Percentiles rank a stretch among this genome's conserved stretches.
These are phyloP conservation scores for Hypoxylon subgilvum DNA, from an alignment of 495 filamentous ascomycete genomes.

Conservation along the genomic window DNA sequence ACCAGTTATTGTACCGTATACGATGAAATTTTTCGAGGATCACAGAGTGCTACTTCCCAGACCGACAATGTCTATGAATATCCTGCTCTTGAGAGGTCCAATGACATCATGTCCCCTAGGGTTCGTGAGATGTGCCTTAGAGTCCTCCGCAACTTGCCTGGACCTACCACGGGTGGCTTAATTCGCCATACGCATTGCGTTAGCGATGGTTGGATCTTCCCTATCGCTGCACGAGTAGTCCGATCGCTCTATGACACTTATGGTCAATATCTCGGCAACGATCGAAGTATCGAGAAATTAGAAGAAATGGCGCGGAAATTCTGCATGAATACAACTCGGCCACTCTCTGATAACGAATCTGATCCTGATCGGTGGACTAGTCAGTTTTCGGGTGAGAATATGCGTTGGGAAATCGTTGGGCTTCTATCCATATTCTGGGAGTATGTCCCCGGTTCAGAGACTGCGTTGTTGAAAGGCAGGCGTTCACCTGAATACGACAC, in stretches of 20 bases:
- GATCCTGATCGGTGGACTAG: slow-evolving; percentile 41
- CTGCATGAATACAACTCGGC: slow-evolving; percentile 32
- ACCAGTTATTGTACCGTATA: slow-evolving; percentile 59
- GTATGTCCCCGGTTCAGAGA: slow-evolving; percentile 10
- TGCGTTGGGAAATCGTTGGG: slow-evolving; percentile 67
- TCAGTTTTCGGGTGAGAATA: slow-evolving; percentile 56
- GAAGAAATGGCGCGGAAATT: slow-evolving; percentile 33
- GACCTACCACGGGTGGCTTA: slow-evolving; percentile 37
- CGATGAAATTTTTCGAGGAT: slow-evolving; percentile 39
- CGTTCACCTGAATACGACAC: slow-evolving; percentile 24
- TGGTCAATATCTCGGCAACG: slow-evolving; percentile 21
- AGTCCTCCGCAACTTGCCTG: slow-evolving; percentile 53
- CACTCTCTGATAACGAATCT: slow-evolving; percentile 44
- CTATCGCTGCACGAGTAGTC: slow-evolving; percentile 11
- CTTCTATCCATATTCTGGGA: slow-evolving; percentile 58
- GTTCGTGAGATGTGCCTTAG: slow-evolving; percentile 48
- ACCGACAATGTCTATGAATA: slow-evolving; percentile 37
- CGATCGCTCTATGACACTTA: slow-evolving; percentile 27
- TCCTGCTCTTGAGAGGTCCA: not conserved
- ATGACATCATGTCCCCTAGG: slow-evolving; percentile 7
- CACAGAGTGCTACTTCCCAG: slow-evolving; percentile 30
- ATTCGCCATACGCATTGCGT: slow-evolving; percentile 38
- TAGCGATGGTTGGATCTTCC: slow-evolving; percentile 34
- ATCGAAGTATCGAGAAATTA: not conserved
- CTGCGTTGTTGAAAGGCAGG: slow-evolving; percentile 6